Conservation (phyloP, 805 yeast genomes). For the Yamadazyma tumulicola region DNA sequence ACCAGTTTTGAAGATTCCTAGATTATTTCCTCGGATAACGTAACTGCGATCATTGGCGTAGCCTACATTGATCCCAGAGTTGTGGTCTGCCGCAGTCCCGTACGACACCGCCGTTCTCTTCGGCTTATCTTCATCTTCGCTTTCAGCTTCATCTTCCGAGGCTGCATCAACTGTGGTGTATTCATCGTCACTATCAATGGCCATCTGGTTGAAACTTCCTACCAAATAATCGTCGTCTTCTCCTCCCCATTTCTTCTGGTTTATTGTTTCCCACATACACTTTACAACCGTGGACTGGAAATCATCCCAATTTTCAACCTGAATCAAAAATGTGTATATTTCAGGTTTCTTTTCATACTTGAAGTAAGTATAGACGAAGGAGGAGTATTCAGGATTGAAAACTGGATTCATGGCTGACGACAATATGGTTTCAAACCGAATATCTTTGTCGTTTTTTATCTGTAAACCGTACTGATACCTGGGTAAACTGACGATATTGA, state of each 20-base stretch:
- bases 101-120: background rate
- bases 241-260: conserved; percentile 24
- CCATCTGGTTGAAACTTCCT: conserved; percentile 45
- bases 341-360: background rate
- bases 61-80: conserved; percentile 70
- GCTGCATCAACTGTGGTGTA: conserved; percentile 20
- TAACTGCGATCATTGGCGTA: conserved; percentile 67
- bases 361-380: conserved; percentile 65
- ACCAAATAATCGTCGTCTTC: conserved; percentile 32
- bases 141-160: conserved; percentile 9
- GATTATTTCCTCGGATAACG: conserved; percentile 72
- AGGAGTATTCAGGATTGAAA: conserved; percentile 52
- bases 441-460: conserved; percentile 20
- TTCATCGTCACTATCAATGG: conserved; percentile 31
- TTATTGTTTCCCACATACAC: conserved; percentile 59
- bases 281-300: conserved; percentile 51
- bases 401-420: conserved; percentile 57
- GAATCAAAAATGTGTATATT: background rate
- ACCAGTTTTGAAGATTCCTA: conserved; percentile 74
- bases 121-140: conserved; percentile 9
- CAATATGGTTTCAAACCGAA: conserved; percentile 11
- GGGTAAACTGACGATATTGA: conserved; percentile 41
- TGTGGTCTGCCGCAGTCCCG: conserved; percentile 34
- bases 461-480: conserved; percentile 54
- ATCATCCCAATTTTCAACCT: conserved; percentile 9